Base-by-base conservation (phyloP, 345 rosid species). In the Gossypium anomalum region DNA sequence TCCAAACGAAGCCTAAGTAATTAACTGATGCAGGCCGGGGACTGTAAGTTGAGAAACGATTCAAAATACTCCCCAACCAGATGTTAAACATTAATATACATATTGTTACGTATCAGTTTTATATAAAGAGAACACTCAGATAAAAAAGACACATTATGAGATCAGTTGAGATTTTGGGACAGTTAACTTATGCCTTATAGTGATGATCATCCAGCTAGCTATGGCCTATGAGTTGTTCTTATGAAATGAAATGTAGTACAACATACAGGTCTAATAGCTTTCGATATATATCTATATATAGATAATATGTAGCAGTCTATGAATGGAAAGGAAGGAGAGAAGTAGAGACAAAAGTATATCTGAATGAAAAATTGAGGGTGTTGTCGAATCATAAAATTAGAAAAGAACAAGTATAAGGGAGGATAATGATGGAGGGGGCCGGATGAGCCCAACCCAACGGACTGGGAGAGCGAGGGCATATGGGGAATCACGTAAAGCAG, bases 401-500 rank as follows among this genome's bases (percentile, higher is more conserved):
- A 51, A 51, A 10, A 34, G 41, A 34, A 34, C 41, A 34, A 34
- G 38, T 34, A 34, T 34, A 34, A 0, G 7, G 41, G 41, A 34
- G 41, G 41, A 34, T 34, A 34, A 34, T 6, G 3, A 20, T 25
- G 29, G 29, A 20, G 23, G 2, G 7, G 20, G 19, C 66, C 66
- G 6, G 20, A 20, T 17, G 53, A 16, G 17, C 57, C 56, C 56
- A 48, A 47, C 57, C 57, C 58, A 14, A 51, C 10, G 16, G 15
- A 49, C 16, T 16, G 59, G 57, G 72, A 27, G 15, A 20, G 16
- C 29, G 11, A 7, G 57, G 41, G 44, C 72, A 69, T 13, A 69
- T 69, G 72, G 72, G 59, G 44, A 1, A 69, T 51, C 72, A 69
- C 72, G 72, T 69, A 59, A 41, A 25, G 59, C 59, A 51, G 23